Conservation (phyloP, 495 filamentous ascomycete species). For the Parachaetomium inaequale region DNA sequence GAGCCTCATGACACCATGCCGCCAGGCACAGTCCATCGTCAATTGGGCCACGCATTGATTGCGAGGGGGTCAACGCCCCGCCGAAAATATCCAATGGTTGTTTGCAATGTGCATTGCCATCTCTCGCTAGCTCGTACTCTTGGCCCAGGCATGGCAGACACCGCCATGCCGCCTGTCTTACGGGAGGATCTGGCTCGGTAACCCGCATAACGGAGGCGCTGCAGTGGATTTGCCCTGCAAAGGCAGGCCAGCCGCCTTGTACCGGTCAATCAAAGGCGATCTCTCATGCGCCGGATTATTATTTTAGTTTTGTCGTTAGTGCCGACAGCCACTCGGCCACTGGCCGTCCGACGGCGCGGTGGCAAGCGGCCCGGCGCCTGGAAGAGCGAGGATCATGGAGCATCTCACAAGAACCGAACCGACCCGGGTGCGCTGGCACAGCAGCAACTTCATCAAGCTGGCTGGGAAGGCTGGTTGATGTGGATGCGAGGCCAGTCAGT, state of each 20-base stretch:
- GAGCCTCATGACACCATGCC: background rate
- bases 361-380: background rate
- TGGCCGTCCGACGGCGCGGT: background rate
- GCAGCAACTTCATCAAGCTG: background rate
- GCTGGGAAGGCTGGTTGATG: background rate
- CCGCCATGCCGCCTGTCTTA: background rate
- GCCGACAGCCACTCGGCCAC: background rate
- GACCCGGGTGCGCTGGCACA: background rate
- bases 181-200: background rate
- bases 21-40: background rate
- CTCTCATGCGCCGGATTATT: conserved; percentile 2
- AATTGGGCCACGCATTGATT: conserved; percentile 11
- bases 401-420: background rate
- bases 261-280: conserved; percentile 1
- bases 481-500: conserved; percentile 3
- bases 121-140: background rate
- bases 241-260: background rate
- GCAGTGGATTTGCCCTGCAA: conserved; percentile 2
- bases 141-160: background rate
- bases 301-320: background rate
- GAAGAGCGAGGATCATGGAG: background rate
- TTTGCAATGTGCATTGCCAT: background rate
- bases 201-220: background rate
- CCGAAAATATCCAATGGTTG: background rate
- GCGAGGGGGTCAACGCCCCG: background rate